phyloP scores from a whole-genome alignment of 148 eudicot species.

The Agrostemma githago region DNA sequence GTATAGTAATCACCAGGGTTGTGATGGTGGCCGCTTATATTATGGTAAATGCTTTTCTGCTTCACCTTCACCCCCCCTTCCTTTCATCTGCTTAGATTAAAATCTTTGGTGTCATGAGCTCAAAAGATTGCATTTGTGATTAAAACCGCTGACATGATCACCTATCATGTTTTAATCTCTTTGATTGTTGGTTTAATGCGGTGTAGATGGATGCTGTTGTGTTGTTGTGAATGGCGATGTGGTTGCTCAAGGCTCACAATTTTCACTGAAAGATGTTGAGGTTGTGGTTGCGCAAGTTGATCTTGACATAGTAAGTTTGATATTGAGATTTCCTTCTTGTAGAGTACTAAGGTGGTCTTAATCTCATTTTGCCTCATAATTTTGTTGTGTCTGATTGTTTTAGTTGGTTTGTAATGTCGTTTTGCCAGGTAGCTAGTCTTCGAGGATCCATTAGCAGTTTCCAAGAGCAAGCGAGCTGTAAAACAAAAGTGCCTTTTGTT shows the following conservation, averaged over 20 bases:
- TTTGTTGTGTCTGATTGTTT: not conserved
- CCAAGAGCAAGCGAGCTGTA: conserved; percentile 93
- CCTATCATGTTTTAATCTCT: not conserved
- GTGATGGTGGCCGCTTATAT: conserved; percentile 92
- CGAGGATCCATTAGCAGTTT: conserved; percentile 85
- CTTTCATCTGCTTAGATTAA: not conserved
- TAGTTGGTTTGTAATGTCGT: conserved; percentile 11
- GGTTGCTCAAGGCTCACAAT: conserved; percentile 97
- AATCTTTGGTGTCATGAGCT: not conserved
- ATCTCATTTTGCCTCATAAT: not conserved
- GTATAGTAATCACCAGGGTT: conserved; percentile 97
- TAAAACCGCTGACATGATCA: not conserved
- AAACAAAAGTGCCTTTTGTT: conserved; percentile 46
- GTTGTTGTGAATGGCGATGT: conserved; percentile 92
- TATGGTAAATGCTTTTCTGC: conserved; percentile 45
- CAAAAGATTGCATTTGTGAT: not conserved
- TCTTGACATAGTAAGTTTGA: conserved; percentile 74
- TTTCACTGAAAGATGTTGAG: conserved; percentile 92
- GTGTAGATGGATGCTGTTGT: conserved; percentile 88
- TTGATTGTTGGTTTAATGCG: conserved; percentile 22
- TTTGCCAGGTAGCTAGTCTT: conserved; percentile 77
- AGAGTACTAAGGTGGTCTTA: not conserved
- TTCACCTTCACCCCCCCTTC: no score
- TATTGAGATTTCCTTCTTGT: not conserved
- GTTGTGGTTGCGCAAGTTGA: conserved; percentile 86